Base-by-base conservation (phyloP, 352 stramenopile species). In the Globisporangium abappressorium region DNA sequence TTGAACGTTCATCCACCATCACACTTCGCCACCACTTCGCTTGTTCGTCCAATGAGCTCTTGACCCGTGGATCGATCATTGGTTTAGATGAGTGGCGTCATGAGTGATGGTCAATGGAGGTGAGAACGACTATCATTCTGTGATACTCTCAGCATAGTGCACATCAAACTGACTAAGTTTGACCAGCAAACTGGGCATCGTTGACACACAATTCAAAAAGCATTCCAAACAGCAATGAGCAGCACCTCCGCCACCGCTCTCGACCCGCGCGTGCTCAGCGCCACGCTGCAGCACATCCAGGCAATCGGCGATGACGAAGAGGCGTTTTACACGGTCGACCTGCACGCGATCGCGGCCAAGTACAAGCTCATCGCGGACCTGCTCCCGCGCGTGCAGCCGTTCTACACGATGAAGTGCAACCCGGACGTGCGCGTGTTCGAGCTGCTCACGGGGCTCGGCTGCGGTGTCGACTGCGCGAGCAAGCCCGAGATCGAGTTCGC, bases 351-450 rank as follows among this genome's bases (percentile, higher is more conserved):
- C 33, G 75, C 81, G n/a, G 73, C 69, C 38, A 76, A 91, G 65
- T 82, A 82, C 70, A 43, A 66, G 33, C 70, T 80, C 62, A 77
- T 85, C 68, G 68, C 77, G 65, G 57, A 69, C 91, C 57, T 77
- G 71, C 49, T 86, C 7, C 76, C 79, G 38, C 77, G 76, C 22
- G 76, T 84, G 51, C 34, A 78, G 57, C 89, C 90, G 11, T 97
- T 95, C 72, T 98, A 97, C 76, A 94, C 92, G 34, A 84, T 98
- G 69, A 98, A 98, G 69, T 97, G 91, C 77, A 94, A 97, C 73
- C 83, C 85, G 11, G 86, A 97, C 75, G 64, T 51, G 34, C 77
- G 74, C 34, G 74, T 93, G 65, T 79, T 90, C 57, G 65, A 75
- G 43, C 66, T 79, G 61, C 64, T 87, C 38, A 68, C 78, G 66